phyloP scores from a whole-genome alignment of 345 rosid genomes.

The Eutrema yunnanense region DNA sequence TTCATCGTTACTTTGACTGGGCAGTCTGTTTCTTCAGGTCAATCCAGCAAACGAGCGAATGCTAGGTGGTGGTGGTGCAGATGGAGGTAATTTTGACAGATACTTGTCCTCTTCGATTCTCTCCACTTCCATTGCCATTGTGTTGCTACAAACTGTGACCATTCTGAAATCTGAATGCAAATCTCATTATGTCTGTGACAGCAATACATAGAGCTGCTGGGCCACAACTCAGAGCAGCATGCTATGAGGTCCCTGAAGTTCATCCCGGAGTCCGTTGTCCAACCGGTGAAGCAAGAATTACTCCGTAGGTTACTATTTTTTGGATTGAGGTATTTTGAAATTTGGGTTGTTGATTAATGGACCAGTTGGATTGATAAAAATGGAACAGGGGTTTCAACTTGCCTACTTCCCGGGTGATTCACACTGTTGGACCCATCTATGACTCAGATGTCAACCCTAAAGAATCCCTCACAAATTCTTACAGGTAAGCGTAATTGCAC shows the following conservation, averaged over 20 bases:
- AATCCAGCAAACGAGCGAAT: conserved; percentile 81
- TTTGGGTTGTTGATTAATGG: neutral
- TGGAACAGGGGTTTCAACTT: conserved; percentile 66
- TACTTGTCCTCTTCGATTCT: neutral
- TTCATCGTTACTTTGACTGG: neutral
- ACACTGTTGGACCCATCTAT: conserved; percentile 82
- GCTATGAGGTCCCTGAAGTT: conserved; percentile 62
- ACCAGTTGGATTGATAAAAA: neutral
- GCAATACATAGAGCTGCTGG: conserved; percentile 88
- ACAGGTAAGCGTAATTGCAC: conserved; percentile 39
- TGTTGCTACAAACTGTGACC: neutral
- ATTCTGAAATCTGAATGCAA: neutral
- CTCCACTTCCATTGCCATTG: neutral
- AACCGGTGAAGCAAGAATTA: conserved; percentile 80
- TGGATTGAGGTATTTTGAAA: neutral
- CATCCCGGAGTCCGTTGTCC: conserved; percentile 72
- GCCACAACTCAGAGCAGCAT: conserved; percentile 60
- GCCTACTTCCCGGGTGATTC: conserved; percentile 70
- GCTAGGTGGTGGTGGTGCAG: conserved; percentile 97
- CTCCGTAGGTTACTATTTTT: conserved; percentile 39
- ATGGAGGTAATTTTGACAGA: conserved; percentile 50
- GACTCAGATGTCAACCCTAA: conserved; percentile 42
- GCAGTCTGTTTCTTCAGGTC: conserved; percentile 34
- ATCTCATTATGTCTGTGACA: conserved; percentile 8
- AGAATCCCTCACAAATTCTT: conserved; percentile 50